A percentile compares a stretch with the other conserved stretches of the same genome.
phyloP scores from a whole-genome alignment of 441 rosid genomes.

The Adansonia grandidieri region DNA sequence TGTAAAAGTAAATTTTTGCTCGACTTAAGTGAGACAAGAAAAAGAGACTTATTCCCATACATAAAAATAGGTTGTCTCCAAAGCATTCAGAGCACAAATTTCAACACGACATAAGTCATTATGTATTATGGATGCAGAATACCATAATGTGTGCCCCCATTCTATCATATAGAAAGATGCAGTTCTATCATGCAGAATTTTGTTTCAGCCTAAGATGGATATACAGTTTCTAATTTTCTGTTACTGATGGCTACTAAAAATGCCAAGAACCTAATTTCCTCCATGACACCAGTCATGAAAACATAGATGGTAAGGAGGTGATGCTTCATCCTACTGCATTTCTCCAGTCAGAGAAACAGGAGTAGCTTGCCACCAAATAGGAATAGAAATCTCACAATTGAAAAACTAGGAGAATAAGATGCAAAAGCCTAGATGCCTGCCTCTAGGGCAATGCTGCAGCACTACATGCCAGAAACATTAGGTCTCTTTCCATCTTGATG shows the following conservation, averaged over 20 bases:
- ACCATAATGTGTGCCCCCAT: not conserved
- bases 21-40: not conserved
- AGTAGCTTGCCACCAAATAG: not conserved
- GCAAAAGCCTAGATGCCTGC: not conserved
- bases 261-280: slow-evolving; percentile 10
- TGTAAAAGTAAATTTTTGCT: slow-evolving; percentile 3
- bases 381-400: not conserved
- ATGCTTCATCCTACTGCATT: not conserved
- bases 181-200: slow-evolving; percentile 5
- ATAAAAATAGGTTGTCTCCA: not conserved
- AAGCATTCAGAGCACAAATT: not conserved
- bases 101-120: not conserved
- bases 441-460: not conserved
- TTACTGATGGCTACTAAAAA: slow-evolving; percentile 13
- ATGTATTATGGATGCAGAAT: not conserved
- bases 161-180: not conserved
- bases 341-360: not conserved
- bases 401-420: not conserved
- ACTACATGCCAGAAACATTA: not conserved
- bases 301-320: not conserved
- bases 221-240: not conserved
- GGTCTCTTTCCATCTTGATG: not conserved
- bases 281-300: not conserved
- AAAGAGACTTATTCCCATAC: not conserved
- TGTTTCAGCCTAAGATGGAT: not conserved